Percentiles rank a stretch among this genome's conserved stretches.
Conservation (phyloP, 257 asterid genomes). For the Scutellaria minor region DNA sequence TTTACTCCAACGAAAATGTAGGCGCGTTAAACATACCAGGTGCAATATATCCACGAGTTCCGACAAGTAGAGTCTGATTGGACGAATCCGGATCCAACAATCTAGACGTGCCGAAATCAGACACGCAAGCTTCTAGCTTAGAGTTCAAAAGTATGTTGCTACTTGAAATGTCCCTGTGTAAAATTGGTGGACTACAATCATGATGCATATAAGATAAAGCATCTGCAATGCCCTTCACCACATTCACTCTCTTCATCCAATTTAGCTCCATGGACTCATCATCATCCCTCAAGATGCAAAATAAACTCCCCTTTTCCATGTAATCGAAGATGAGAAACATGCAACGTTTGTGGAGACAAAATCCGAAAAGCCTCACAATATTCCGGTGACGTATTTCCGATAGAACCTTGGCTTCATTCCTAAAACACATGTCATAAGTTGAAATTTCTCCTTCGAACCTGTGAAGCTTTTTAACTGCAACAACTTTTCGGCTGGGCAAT, state of each 20-base stretch:
- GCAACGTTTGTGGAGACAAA: constrained; percentile 10
- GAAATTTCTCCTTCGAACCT: constrained; percentile 29
- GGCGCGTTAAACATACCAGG: constrained; percentile 28
- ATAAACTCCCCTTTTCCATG: constrained; percentile 37
- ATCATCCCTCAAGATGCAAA: neutral
- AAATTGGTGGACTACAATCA: constrained; percentile 32
- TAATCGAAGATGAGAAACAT: constrained; percentile 34
- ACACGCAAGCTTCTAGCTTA: constrained; percentile 28
- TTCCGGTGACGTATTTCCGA: constrained; percentile 21
- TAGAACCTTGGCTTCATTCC: constrained; percentile 28
- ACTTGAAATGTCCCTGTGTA: constrained; percentile 36
- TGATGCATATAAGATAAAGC: constrained; percentile 37
- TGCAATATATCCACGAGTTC: constrained; percentile 43
- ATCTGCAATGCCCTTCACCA: constrained; percentile 25
- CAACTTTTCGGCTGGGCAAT: constrained; percentile 11
- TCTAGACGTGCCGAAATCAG: constrained; percentile 40
- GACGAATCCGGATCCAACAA: constrained; percentile 33
- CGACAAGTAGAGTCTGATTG: constrained; percentile 27
- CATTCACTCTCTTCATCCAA: constrained; percentile 31
- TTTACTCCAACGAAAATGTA: too few relatives aligned
- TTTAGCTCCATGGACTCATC: constrained; percentile 11
- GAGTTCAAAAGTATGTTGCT: constrained; percentile 36
- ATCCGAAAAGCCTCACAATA: constrained; percentile 34
- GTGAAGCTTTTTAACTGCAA: constrained; percentile 38
- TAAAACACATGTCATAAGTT: constrained; percentile 12